Evolutionary conservation across 2,329 filamentous ascomycete genomes (phyloP).

Genomic region (Dactylellina leptospora): DNA sequence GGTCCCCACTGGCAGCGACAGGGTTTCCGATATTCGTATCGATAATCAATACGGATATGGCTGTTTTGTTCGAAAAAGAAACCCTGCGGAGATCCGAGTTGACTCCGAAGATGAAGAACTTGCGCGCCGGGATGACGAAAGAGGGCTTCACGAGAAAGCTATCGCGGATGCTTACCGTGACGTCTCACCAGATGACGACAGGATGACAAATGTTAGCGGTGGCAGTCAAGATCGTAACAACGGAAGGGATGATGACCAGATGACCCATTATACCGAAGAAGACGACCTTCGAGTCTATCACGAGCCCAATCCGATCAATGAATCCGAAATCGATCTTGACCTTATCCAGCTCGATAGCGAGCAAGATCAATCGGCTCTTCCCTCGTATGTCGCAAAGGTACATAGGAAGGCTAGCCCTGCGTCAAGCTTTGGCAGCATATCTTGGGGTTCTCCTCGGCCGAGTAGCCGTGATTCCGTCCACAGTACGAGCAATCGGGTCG

Average conservation of each 20-base stretch:
- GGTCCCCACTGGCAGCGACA: conserved; percentile 6
- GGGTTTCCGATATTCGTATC: conserved; percentile 4
- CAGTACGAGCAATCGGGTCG: too few species aligned
- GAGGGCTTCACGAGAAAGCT: background rate
- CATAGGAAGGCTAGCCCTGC: too few species aligned
- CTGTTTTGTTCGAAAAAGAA: conserved; percentile 14
- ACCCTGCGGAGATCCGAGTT: background rate
- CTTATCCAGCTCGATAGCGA: background rate
- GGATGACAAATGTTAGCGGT: too few species aligned
- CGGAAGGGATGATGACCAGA: background rate
- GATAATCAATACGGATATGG: background rate
- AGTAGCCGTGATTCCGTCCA: too few species aligned
- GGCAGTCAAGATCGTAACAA: background rate
- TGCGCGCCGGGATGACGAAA: background rate
- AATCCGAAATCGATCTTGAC: background rate
- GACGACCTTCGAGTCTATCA: background rate
- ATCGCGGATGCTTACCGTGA: too few species aligned
- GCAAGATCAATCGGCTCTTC: too few species aligned
- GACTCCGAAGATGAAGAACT: background rate
- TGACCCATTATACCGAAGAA: background rate
- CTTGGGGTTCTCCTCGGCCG: too few species aligned
- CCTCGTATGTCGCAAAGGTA: too few species aligned
- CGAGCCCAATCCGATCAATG: background rate
- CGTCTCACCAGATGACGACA: background rate
- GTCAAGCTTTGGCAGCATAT: too few species aligned